phyloP scores from a whole-genome alignment of 345 rosid genomes.

The Hibiscus mutabilis region DNA sequence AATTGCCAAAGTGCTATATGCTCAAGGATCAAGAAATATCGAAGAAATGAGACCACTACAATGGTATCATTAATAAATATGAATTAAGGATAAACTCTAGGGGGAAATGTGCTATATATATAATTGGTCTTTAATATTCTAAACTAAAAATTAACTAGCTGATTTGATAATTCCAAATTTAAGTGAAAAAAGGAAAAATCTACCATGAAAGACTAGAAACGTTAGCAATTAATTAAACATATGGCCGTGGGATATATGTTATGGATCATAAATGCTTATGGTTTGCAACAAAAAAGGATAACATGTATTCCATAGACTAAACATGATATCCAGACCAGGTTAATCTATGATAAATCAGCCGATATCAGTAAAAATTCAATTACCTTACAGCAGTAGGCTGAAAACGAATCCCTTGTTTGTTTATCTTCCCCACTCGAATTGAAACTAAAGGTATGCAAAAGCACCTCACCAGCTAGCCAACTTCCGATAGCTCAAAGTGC shows the following conservation, averaged over 20 bases:
- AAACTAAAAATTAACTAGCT: neutral
- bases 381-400: constrained; percentile 77
- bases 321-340: too few relatives aligned
- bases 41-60: neutral
- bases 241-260: too few relatives aligned
- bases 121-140: neutral
- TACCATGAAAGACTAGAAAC: neutral
- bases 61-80: neutral
- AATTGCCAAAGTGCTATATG: neutral
- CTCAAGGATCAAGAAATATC: neutral
- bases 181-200: neutral
- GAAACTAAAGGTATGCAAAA: constrained; percentile 95
- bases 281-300: too few relatives aligned
- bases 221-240: too few relatives aligned
- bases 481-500: constrained; percentile 92
- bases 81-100: neutral
- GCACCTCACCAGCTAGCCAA: constrained; percentile 83
- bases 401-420: constrained; percentile 57
- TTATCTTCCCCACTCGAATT: constrained; percentile 75
- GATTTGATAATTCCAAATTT: neutral
- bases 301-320: too few relatives aligned
- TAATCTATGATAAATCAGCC: neutral
- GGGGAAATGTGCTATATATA: neutral
- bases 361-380: constrained; percentile 7
- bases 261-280: too few relatives aligned